A percentile compares a stretch with the other conserved stretches of the same genome.
Conservation (phyloP, 768 basidiomycete genomes). For the Melanogaster broomeanus region DNA sequence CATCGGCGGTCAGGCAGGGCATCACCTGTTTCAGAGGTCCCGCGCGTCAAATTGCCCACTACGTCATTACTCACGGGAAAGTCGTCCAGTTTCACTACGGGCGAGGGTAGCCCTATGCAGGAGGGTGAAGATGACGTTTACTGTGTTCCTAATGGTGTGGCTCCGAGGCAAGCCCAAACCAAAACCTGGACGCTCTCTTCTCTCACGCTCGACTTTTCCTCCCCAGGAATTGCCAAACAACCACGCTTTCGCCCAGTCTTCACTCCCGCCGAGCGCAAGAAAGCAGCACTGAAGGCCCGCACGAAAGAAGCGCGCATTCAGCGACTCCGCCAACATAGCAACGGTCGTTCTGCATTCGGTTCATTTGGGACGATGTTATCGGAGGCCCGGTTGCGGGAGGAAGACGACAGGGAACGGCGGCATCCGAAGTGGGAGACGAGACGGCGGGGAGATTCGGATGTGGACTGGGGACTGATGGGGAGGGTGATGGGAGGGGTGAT, state of each 20-base stretch:
- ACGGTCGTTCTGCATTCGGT: slow-evolving; percentile 37
- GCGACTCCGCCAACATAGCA: slow-evolving; percentile 23
- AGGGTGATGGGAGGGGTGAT: slow-evolving; percentile 17
- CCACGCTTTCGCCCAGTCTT: slow-evolving; percentile 33
- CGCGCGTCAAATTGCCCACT: slow-evolving; percentile 15
- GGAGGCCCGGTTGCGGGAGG: slow-evolving; percentile 50
- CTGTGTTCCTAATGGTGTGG: not conserved
- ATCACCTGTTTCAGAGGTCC: slow-evolving; percentile 14
- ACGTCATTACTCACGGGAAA: slow-evolving; percentile 29
- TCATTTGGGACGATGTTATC: slow-evolving; percentile 55
- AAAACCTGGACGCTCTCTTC: slow-evolving; percentile 28
- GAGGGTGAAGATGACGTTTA: slow-evolving; percentile 4
- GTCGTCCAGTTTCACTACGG: not conserved
- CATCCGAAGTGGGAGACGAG: slow-evolving; percentile 50
- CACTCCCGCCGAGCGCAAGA: slow-evolving; percentile 21
- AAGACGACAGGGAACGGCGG: slow-evolving; percentile 26
- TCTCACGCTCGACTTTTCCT: slow-evolving; percentile 19
- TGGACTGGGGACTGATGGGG: slow-evolving; percentile 58
- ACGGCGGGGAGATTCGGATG: slow-evolving; percentile 64
- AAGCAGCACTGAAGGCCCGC: slow-evolving; percentile 27
- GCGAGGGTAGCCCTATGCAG: slow-evolving; percentile 8
- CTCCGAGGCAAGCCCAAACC: not conserved
- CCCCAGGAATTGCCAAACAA: slow-evolving; percentile 11
- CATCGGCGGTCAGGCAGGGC: slow-evolving; percentile 49
- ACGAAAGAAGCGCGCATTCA: slow-evolving; percentile 11